Evolutionary conservation across 2,329 filamentous ascomycete genomes (phyloP).

Genomic region (Aspergillus ochraceus): DNA sequence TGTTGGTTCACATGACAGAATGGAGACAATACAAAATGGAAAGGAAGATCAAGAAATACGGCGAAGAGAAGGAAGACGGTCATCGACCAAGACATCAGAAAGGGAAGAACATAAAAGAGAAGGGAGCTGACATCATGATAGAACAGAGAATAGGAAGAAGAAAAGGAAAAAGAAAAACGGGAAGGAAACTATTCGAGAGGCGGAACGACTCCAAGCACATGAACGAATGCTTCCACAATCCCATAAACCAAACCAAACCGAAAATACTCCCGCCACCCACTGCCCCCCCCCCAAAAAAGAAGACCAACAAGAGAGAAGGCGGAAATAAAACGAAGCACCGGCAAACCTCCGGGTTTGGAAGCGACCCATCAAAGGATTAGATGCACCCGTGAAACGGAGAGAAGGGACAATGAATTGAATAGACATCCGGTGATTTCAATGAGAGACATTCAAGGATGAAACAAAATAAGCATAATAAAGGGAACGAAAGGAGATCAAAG

Average conservation of each 20-base stretch:
- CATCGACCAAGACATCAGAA: background rate
- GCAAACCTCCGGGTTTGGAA: constrained; percentile 28
- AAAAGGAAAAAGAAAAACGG: background rate
- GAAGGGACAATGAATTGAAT: constrained; percentile 13
- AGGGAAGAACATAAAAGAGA: background rate
- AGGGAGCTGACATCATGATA: background rate
- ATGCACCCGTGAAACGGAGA: constrained; percentile 16
- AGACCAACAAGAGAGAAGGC: constrained; percentile 14
- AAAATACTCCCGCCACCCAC: constrained; percentile 1
- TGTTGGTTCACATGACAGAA: background rate
- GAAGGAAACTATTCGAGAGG: background rate
- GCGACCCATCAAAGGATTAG: constrained; percentile 15
- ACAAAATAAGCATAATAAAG: too few species aligned
- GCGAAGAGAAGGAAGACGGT: constrained; percentile 1
- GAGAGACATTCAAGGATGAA: background rate
- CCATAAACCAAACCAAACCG: background rate
- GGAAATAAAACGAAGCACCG: constrained; percentile 16
- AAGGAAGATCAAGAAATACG: constrained; percentile 5
- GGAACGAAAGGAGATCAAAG: background rate
- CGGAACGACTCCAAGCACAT: background rate
- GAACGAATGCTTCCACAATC: background rate
- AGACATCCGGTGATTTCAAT: constrained; percentile 1
- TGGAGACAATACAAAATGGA: background rate
- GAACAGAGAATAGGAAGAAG: background rate
- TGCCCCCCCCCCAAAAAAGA: constrained; percentile 1